Base-by-base conservation (phyloP, 805 yeast genomes). In the Kregervanrija pseudodelftensis region DNA sequence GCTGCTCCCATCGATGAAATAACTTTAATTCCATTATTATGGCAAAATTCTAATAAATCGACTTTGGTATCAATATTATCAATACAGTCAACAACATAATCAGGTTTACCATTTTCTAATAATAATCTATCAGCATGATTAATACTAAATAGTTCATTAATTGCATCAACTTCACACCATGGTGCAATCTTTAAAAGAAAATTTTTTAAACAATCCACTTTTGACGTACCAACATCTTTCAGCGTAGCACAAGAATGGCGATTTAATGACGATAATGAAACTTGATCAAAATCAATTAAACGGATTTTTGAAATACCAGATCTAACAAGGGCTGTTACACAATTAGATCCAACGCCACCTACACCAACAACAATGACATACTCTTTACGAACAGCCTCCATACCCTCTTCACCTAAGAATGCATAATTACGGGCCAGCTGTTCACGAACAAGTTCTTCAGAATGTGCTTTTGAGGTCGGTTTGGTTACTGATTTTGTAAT, bases 261-360 rank as follows among this genome's bases (percentile, higher is more conserved):
- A 62, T 93, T 93, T 49, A 93, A 70, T 8, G 96, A 87, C 41
- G 95, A 85, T 47, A 93, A 70, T 1, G 96, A 80, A 28, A 93
- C 97, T 67, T 93, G 99, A 64, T 93, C 99, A 60, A 93, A 93
- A 65, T 93, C 99, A 43, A 93, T 80, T 45, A 93, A 73, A 53
- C 89, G 75, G 43, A 93, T 62, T 47, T 77, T 75, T 15, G 84
- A 82, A 35, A 90, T 82, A 12, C 99, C 99, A 13, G 95, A 85
- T 56, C 99, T 79, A 2, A 85, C 84, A 45, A 93, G 72, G 85
- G 95, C 87, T 10, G 95, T 83, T 11, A 85, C 82, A 17, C 83
- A 95, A 91, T 96, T 90, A 0, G 97, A 90, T 2, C 99, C 99
- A 36, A 93, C 99, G 47, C 99, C 99, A 47, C 99, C 99, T 13